These are phyloP conservation scores for Wilcoxina mikolae DNA, from an alignment of 495 filamentous ascomycete species.

Conservation along the genomic window DNA sequence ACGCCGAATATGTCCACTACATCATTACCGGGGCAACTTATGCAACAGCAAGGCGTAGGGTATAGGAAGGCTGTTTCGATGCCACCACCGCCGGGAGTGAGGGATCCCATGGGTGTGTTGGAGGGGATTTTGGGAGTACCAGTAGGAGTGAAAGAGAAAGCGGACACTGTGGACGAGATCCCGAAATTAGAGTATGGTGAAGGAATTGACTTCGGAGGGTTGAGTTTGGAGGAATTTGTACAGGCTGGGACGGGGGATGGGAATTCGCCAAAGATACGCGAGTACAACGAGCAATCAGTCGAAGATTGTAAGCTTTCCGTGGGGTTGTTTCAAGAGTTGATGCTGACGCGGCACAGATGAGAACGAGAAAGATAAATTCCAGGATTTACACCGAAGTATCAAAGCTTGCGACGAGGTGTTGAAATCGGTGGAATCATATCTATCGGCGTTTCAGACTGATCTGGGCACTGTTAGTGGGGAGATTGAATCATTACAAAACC, in stretches of 20 bases:
- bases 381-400: conserved; percentile 83
- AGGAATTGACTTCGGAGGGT: conserved; percentile 63
- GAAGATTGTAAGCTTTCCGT: conserved; percentile 52
- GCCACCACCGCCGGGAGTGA: conserved; percentile 39
- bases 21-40: conserved; percentile 48
- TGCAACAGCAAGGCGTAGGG: conserved; percentile 47
- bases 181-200: conserved; percentile 34
- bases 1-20: conserved; percentile 54
- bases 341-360: conserved; percentile 46
- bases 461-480: conserved; percentile 81
- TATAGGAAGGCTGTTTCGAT: conserved; percentile 38
- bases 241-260: conserved; percentile 25
- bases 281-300: conserved; percentile 49
- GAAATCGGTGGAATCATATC: conserved; percentile 77
- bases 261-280: conserved; percentile 32
- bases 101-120: conserved; percentile 59
- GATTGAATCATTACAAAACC: conserved; percentile 80
- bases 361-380: conserved; percentile 71
- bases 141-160: conserved; percentile 17
- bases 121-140: conserved; percentile 50
- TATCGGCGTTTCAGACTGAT: conserved; percentile 85
- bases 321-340: conserved; percentile 14
- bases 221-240: conserved; percentile 60
- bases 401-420: conserved; percentile 82
- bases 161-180: conserved; percentile 12